Evolutionary conservation across 331 rosid species (phyloP).

Genomic region (Cydonia oblonga): DNA sequence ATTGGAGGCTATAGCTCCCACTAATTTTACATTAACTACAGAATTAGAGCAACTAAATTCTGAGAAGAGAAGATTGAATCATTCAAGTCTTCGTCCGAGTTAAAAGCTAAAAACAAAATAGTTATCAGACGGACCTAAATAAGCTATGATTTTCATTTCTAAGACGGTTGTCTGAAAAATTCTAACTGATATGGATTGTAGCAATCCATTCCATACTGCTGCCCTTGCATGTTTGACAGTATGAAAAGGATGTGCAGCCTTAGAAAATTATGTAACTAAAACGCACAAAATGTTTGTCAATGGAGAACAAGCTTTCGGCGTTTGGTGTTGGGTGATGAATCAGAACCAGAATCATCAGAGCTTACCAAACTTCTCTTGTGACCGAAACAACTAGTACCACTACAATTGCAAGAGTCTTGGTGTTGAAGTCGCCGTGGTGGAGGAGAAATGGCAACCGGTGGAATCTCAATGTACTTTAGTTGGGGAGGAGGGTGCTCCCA

Average conservation of each 20-base stretch:
- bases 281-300: conserved; percentile 14
- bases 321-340: conserved; percentile 23
- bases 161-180: conserved; percentile 1
- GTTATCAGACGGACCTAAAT: not conserved
- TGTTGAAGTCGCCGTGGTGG: conserved; percentile 1
- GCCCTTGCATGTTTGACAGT: conserved; percentile 18
- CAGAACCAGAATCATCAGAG: conserved; percentile 14
- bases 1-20: not conserved
- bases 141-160: conserved; percentile 4
- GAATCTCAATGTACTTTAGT: conserved; percentile 54
- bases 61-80: not conserved
- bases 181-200: conserved; percentile 8
- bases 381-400: conserved; percentile 4
- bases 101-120: not conserved
- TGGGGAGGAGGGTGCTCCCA: conserved; percentile 97
- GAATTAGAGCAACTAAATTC: conserved; percentile 9
- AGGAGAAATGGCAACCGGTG: conserved; percentile 52
- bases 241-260: conserved; percentile 29
- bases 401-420: conserved; percentile 14
- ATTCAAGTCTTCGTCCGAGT: not conserved
- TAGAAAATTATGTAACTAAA: conserved; percentile 20
- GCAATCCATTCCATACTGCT: conserved; percentile 28
- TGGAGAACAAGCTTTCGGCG: conserved; percentile 22
- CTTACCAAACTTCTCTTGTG: conserved; percentile 30
- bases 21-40: conserved; percentile 11